Evolutionary conservation across 106 monocot genomes (phyloP), one percentile per base, ranked within the genome.

Genomic region (Dioscorea dumetorum): DNA sequence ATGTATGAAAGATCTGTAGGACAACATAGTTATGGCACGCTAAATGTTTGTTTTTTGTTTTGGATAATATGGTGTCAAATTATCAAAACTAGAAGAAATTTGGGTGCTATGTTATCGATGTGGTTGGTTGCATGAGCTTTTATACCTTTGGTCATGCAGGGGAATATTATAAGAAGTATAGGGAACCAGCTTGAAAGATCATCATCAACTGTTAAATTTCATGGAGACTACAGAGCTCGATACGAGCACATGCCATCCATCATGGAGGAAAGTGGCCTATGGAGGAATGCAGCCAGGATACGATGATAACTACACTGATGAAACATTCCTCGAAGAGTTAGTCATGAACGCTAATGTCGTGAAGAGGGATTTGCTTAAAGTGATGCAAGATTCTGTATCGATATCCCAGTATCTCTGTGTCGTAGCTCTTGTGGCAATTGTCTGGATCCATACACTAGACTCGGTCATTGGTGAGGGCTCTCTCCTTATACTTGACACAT

Each of bases 281-380:
- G 93, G 93, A 70, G 99, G 99, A 65, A 87, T 82, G 81, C 99
- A 99, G 67, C 79, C 81, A 33, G 92, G 92, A 24, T 99, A 90
- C 19, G 83, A 87, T 24, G 99, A 93, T 64, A 99, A 99, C 67
- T 79, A 90, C 66, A 99, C 99, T 0, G 99, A 93, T 56, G 86
- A 80, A 6, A 77, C 90, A 1, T 99, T 99, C 69, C 87, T 99
- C 15, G 77, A 93, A 76, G 99, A 79, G 48, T 90, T 93, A 90
- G 87, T 90, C 41, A 99, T 85, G 90, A 99, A 99, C 76, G 87
- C 90, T 65, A 99, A 90, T 83, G 90, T 99, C 24, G 90, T 99
- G 48, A 93, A 93, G 81, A 84, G 93, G 28, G 85, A 93, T 63
- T 49, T 93, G 20, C 23, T 60, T 15, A 87, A 85, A 75, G 87